phyloP scores from a whole-genome alignment of 1,284 basidiomycete genomes.

The Trichosporon faecale region DNA sequence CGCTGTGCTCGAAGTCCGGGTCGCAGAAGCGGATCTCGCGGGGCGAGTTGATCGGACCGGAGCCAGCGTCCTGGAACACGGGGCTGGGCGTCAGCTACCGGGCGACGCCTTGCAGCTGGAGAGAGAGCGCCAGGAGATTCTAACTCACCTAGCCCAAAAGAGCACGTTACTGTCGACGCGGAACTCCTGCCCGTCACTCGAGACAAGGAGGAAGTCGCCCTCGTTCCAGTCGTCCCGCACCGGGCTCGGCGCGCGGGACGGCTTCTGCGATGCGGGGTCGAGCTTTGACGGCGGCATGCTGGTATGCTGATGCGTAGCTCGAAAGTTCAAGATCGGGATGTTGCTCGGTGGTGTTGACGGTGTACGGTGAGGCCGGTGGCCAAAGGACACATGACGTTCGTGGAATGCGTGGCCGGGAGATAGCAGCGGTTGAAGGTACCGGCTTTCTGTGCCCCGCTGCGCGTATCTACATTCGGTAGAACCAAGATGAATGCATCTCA shows the following conservation, averaged over 20 bases:
- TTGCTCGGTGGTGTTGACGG: neutral
- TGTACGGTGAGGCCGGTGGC: neutral
- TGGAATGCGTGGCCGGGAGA: neutral
- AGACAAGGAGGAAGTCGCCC: neutral
- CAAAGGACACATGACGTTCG: neutral
- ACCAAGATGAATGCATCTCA: too few relatives aligned
- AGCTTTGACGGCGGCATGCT: neutral
- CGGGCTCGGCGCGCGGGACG: neutral
- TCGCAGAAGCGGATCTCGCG: neutral
- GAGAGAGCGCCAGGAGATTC: neutral
- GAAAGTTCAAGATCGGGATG: neutral
- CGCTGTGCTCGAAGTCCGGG: constrained; percentile 1
- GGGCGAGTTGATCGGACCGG: neutral
- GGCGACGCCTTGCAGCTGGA: neutral
- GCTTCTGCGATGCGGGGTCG: neutral
- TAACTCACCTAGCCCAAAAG: neutral
- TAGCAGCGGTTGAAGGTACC: neutral
- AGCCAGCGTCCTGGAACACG: neutral
- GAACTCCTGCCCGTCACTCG: neutral
- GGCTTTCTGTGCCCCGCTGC: too few relatives aligned
- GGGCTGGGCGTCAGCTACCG: neutral
- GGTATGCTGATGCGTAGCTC: neutral
- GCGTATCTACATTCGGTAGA: too few relatives aligned
- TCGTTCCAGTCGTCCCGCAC: neutral
- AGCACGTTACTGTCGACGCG: neutral